Percentiles rank a stretch among this genome's conserved stretches.
Evolutionary conservation across 1,284 basidiomycete species (phyloP).

Genomic region (Sparassis latifolia): DNA sequence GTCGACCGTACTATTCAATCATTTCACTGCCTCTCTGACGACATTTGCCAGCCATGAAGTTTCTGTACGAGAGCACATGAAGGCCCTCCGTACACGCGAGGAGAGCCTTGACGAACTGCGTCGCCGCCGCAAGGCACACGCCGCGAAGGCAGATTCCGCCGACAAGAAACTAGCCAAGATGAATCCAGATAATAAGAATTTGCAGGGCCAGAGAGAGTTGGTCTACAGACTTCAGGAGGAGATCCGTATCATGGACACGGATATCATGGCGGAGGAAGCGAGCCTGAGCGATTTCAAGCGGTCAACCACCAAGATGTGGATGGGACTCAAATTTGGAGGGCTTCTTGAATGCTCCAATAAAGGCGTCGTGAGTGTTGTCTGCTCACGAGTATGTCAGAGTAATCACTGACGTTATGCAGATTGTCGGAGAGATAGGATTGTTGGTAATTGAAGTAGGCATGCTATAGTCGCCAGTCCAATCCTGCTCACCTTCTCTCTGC

Average conservation of each 20-base stretch:
- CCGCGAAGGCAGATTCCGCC: constrained; percentile 75
- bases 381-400: constrained; percentile 2
- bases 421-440: constrained; percentile 79
- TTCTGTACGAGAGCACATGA: constrained; percentile 70
- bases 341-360: constrained; percentile 84
- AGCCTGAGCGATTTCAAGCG: constrained; percentile 85
- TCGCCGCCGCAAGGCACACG: constrained; percentile 61
- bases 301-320: constrained; percentile 57
- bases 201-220: constrained; percentile 68
- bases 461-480: background rate
- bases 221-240: constrained; percentile 74
- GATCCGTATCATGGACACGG: constrained; percentile 74
- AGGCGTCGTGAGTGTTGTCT: constrained; percentile 45
- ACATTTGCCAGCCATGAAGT: constrained; percentile 74
- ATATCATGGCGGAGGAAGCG: constrained; percentile 83
- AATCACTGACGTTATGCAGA: constrained; percentile 34
- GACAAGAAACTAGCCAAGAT: constrained; percentile 90
- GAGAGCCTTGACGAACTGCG: constrained; percentile 79
- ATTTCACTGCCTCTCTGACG: constrained; percentile 65
- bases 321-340: constrained; percentile 86
- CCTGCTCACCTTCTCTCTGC: background rate
- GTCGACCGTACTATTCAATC: constrained; percentile 63
- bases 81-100: constrained; percentile 77
- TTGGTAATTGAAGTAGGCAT: constrained; percentile 59
- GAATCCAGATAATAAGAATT: constrained; percentile 86